Evolutionary conservation across 202 grass and related monocot genomes (phyloP).

Genomic region (Panicum virgatum): DNA sequence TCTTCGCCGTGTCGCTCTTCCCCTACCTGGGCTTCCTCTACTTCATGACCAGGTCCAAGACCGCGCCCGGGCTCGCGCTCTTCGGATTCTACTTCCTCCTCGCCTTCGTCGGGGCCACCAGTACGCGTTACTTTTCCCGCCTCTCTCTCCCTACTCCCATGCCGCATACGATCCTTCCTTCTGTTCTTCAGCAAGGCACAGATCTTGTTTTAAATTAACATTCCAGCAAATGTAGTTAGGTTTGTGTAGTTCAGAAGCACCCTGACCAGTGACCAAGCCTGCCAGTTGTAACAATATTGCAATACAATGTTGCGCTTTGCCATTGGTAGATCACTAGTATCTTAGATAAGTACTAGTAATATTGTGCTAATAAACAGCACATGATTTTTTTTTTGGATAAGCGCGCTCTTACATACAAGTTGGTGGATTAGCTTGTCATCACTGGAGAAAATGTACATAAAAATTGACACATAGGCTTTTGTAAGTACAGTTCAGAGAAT

Average conservation of each 20-base stretch:
- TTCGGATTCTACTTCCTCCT: conserved; percentile 98
- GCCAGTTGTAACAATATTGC: background rate
- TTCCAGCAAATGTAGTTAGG: background rate
- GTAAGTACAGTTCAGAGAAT: background rate
- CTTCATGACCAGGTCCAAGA: conserved; percentile 87
- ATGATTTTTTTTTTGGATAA: background rate
- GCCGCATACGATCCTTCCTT: background rate
- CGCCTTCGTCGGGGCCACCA: conserved; percentile 89
- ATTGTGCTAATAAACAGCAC: background rate
- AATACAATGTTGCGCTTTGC: background rate
- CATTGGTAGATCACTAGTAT: no score
- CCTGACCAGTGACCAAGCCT: background rate
- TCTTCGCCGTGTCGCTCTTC: conserved; percentile 90
- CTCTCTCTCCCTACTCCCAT: background rate
- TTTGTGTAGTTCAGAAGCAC: background rate
- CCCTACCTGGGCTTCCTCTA: conserved; percentile 94
- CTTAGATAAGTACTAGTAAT: no score
- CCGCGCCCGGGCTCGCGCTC: conserved; percentile 80
- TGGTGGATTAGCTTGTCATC: background rate
- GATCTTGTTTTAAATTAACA: background rate
- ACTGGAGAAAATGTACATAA: background rate
- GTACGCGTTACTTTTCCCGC: conserved; percentile 41
- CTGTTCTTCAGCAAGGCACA: background rate
- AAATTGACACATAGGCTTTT: background rate
- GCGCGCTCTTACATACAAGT: background rate